Evolutionary conservation across 1,139 yeast genomes (phyloP), one percentile per base, ranked within the genome.

Genomic region (Saccharomyces hybrid): DNA sequence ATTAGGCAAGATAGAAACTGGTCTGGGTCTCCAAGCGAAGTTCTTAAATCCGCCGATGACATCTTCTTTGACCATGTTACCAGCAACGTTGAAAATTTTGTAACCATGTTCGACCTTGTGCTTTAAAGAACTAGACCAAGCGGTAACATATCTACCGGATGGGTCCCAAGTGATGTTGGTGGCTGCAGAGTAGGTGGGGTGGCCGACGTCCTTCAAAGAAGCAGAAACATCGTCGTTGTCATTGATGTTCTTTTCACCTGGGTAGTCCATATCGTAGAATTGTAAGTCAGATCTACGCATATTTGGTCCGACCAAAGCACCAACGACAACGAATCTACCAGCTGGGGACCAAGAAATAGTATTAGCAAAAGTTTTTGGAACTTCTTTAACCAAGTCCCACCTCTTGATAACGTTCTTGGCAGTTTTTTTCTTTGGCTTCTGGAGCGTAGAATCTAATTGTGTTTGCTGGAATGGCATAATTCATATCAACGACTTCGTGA

Each of bases 11-110:
- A 84, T 74, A 4, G 91, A 79, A 21, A 81, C 83, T 52, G 99
- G 99, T 75, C 99, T 85, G 64, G 99, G 98, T 78, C 99, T 87
- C 99, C 99, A 95, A 59, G 84, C 78, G 66, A 93, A 87, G 60
- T 88, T 91, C 75, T 85, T 88, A 79, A 95, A 89, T 59, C 84
- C 87, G 66, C 88, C 95, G 58, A 88, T 72, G 41, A 80, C 74
- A 66, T 89, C 96, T 65, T 88, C 95, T 64, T 84, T 82, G 60
- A 89, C 73, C 61, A 84, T 64, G 62, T 78, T 79, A 66, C 99
- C 99, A 53, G 88, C 84, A 71, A 88, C 80, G 71, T 89, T 95
- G 75, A 79, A 90, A 64, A 93, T 75, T 73, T 82, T 88, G 81
- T 85, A 95, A 56, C 99, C 99, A 67, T 90, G 89, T 69, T 89